Evolutionary conservation across 163 green algal species (phyloP).

Genomic region (Scenedesmus sp.): DNA sequence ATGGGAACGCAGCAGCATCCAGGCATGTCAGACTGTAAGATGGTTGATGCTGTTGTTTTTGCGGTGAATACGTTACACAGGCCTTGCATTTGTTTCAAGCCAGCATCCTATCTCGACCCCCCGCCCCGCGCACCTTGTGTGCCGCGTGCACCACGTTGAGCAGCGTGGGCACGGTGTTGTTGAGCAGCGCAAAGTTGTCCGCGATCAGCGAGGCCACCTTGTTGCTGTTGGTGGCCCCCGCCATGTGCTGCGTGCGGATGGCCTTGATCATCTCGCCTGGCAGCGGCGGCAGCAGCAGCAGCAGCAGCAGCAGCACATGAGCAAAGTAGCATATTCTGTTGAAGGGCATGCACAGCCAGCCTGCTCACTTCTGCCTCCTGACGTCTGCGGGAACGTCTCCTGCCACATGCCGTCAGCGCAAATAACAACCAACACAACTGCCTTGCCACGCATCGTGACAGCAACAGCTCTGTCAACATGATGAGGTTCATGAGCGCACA

Average conservation of each 20-base stretch:
- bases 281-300: not conserved
- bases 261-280: constrained; percentile 52
- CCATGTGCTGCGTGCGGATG: constrained; percentile 41
- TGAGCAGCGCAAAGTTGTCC: constrained; percentile 85
- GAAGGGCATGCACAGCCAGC: not conserved
- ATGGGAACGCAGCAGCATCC: not conserved
- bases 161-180: constrained; percentile 78
- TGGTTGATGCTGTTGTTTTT: too few species aligned
- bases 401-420: too few species aligned
- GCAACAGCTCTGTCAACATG: not conserved
- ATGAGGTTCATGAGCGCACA: not conserved
- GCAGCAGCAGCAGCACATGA: not conserved
- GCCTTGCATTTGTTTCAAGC: too few species aligned
- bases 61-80: too few species aligned
- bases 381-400: too few species aligned
- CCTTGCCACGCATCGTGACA: not conserved
- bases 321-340: too few species aligned
- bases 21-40: not conserved
- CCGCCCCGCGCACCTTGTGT: constrained; percentile 67
- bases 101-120: not conserved
- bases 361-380: too few species aligned
- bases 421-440: not conserved
- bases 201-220: constrained; percentile 69
- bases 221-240: not conserved
- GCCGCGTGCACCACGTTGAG: constrained; percentile 87